Evolutionary conservation across 2,329 filamentous ascomycete species (phyloP).

Genomic region (Xylaria sp.): DNA sequence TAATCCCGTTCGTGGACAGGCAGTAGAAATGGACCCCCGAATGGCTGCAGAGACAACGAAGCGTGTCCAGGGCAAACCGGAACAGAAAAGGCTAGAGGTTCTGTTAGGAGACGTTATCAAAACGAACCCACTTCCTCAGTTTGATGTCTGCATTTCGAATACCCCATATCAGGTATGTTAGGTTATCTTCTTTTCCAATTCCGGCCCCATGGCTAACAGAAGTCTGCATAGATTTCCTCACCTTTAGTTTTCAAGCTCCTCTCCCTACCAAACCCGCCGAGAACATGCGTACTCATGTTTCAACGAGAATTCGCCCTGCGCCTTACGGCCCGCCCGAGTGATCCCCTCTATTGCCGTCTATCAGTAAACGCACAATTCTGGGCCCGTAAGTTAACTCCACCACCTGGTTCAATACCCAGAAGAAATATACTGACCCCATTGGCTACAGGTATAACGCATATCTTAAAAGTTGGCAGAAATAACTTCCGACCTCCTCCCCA

Average conservation of each 20-base stretch:
- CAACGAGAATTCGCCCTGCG: constrained; percentile 93
- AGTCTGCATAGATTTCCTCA: constrained; percentile 77
- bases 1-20: constrained; percentile 52
- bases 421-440: constrained; percentile 42
- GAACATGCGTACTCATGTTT: constrained; percentile 90
- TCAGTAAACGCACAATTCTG: constrained; percentile 95
- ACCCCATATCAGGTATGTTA: constrained; percentile 57
- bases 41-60: constrained; percentile 97
- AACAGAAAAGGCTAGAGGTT: constrained; percentile 82
- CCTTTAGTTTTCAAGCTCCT: constrained; percentile 91
- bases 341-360: constrained; percentile 87
- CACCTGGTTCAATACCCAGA: not conserved
- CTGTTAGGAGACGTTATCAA: constrained; percentile 94
- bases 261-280: constrained; percentile 76
- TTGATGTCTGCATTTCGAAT: constrained; percentile 81
- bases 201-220: constrained; percentile 65
- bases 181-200: not conserved
- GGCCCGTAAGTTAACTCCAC: constrained; percentile 54
- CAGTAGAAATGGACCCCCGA: constrained; percentile 90
- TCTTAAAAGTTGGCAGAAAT: constrained; percentile 94
- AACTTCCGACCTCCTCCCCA: constrained; percentile 92
- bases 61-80: constrained; percentile 86
- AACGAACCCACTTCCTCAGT: constrained; percentile 68
- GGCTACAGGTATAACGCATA: constrained; percentile 37
- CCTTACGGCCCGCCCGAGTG: constrained; percentile 83